Percentiles rank a stretch among this genome's conserved stretches.
phyloP scores from a whole-genome alignment of 331 rosid genomes.

The Rosa hybrid region DNA sequence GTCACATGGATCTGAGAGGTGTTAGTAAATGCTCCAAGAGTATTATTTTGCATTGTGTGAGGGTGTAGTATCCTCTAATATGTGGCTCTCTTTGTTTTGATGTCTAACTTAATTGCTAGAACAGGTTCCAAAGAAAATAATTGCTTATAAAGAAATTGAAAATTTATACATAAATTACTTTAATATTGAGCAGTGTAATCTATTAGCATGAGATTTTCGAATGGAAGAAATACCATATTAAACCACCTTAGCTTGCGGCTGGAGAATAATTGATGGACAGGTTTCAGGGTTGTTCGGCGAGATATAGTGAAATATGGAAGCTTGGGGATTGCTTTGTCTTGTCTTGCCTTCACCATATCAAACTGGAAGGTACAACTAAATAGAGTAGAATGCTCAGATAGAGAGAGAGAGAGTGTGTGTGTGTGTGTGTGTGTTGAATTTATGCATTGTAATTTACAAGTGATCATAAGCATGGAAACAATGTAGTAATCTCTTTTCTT shows the following conservation, averaged over 20 bases:
- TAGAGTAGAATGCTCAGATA: constrained; percentile 24
- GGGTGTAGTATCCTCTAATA: neutral
- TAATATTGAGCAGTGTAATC: constrained; percentile 11
- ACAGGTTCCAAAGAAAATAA: neutral
- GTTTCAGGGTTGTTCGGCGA: constrained; percentile 92
- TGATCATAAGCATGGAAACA: constrained; percentile 13
- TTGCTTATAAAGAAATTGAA: neutral
- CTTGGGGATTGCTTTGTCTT: constrained; percentile 82
- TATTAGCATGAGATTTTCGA: constrained; percentile 14
- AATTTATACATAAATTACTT: neutral
- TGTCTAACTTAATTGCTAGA: neutral
- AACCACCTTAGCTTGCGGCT: constrained; percentile 47
- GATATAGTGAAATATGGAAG: constrained; percentile 89
- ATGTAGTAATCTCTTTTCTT: neutral
- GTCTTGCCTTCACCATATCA: constrained; percentile 65
- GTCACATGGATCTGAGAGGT: neutral
- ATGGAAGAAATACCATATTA: constrained; percentile 22
- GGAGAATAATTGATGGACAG: constrained; percentile 79
- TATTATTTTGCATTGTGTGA: neutral
- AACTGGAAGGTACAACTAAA: constrained; percentile 80
- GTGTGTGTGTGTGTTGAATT: neutral
- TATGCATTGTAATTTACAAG: constrained; percentile 14
- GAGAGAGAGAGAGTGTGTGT: neutral
- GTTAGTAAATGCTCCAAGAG: neutral
- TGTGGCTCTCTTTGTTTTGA: constrained; percentile 3